phyloP scores from a whole-genome alignment of 768 basidiomycete genomes.

The Lactarius trivialis region DNA sequence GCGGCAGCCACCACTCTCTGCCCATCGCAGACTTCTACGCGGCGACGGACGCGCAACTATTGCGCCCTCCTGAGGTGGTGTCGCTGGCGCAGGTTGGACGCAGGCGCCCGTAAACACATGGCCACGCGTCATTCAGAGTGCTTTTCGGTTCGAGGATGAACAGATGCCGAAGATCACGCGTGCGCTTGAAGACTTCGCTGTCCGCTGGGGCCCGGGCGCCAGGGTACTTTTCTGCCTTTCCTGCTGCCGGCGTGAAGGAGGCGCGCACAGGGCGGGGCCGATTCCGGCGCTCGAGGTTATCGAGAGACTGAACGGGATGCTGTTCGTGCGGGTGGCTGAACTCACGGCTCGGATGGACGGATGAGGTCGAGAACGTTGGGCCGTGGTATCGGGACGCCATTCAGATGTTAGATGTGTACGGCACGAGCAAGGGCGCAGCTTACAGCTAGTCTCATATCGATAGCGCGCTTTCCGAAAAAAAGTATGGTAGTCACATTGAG shows the following conservation, averaged over 20 bases:
- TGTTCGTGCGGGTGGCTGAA: conserved; percentile 54
- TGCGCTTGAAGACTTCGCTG: conserved; percentile 22
- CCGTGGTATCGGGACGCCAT: background rate
- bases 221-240: too few species aligned
- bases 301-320: conserved; percentile 49
- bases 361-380: background rate
- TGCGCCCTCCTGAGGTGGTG: conserved; percentile 17
- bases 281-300: conserved; percentile 36
- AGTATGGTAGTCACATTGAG: too few species aligned
- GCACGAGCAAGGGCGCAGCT: background rate
- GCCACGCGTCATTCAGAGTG: conserved; percentile 49
- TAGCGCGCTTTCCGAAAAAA: too few species aligned
- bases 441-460: too few species aligned
- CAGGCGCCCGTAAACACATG: conserved; percentile 33
- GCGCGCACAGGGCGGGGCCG: conserved; percentile 1
- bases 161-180: conserved; percentile 42
- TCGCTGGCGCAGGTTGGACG: background rate
- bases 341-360: conserved; percentile 32
- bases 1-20: conserved; percentile 43
- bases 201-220: conserved; percentile 31
- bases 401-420: background rate
- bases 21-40: conserved; percentile 46
- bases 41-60: conserved; percentile 12
- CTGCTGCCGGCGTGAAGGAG: conserved; percentile 1
- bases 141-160: conserved; percentile 52